phyloP scores from a whole-genome alignment of 495 filamentous ascomycete species.

The Usnea hakonensis region DNA sequence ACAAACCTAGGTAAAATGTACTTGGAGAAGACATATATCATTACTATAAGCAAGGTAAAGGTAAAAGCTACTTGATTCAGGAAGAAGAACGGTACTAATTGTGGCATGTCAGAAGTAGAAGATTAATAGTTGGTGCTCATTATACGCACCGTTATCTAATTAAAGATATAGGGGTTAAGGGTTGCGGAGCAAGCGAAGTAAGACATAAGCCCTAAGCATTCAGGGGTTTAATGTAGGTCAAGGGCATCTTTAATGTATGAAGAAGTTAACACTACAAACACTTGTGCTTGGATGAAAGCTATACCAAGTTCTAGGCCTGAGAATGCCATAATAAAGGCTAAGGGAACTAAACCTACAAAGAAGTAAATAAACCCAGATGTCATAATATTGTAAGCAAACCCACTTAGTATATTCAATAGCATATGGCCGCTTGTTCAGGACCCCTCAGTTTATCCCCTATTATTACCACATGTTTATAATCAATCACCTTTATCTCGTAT shows the following conservation, averaged over 20 bases:
- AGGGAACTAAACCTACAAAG: not conserved
- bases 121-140: not conserved
- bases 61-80: not conserved
- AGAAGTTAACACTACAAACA: slow-evolving; percentile 25
- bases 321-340: not conserved
- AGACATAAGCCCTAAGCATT: no score
- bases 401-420: not conserved
- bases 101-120: not conserved
- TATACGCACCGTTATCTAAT: not conserved
- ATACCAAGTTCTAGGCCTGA: not conserved
- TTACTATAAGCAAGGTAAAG: not conserved
- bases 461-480: no score
- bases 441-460: no score
- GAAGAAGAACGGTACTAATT: not conserved
- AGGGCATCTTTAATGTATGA: slow-evolving; percentile 22
- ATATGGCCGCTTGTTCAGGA: not conserved
- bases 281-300: slow-evolving; percentile 3
- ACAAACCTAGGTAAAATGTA: not conserved
- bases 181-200: no score
- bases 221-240: slow-evolving; percentile 17
- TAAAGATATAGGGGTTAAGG: no score
- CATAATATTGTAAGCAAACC: not conserved
- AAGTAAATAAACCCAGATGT: not conserved
- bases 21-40: not conserved
- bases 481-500: no score